Conservation (phyloP, 1,284 basidiomycete species). For the Fistulina hepatica region DNA sequence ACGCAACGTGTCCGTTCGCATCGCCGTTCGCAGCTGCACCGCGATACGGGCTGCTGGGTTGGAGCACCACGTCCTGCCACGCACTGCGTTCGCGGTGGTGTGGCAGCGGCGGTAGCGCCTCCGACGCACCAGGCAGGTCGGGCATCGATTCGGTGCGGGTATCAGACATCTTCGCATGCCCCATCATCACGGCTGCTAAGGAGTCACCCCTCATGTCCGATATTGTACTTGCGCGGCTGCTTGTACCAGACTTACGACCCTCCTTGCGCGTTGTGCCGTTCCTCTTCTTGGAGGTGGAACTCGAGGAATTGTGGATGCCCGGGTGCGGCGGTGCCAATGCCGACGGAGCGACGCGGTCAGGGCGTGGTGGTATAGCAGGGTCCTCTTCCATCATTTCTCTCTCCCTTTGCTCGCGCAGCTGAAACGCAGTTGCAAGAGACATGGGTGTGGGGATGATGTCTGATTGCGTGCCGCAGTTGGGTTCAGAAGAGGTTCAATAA, state of each 20-base stretch:
- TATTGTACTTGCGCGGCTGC: not conserved
- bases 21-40: not conserved
- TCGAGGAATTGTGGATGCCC: constrained; percentile 17
- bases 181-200: not conserved
- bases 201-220: not conserved
- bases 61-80: not conserved
- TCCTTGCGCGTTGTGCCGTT: constrained; percentile 14
- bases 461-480: constrained; percentile 19
- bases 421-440: constrained; percentile 45
- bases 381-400: constrained; percentile 47
- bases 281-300: constrained; percentile 31
- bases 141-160: too few relatives aligned
- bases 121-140: too few relatives aligned
- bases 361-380: constrained; percentile 36
- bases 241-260: not conserved
- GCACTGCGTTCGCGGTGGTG: not conserved
- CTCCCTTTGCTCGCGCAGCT: constrained; percentile 43
- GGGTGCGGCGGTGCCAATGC: constrained; percentile 9
- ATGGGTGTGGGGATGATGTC: constrained; percentile 60
- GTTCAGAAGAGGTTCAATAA: constrained; percentile 10
- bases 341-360: constrained; percentile 14
- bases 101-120: not conserved
- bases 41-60: not conserved
- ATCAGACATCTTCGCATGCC: too few relatives aligned
- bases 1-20: not conserved